A percentile compares a stretch with the other conserved stretches of the same genome.
Evolutionary conservation across 441 rosid genomes (phyloP).

Genomic region (Corymbia citriodora): DNA sequence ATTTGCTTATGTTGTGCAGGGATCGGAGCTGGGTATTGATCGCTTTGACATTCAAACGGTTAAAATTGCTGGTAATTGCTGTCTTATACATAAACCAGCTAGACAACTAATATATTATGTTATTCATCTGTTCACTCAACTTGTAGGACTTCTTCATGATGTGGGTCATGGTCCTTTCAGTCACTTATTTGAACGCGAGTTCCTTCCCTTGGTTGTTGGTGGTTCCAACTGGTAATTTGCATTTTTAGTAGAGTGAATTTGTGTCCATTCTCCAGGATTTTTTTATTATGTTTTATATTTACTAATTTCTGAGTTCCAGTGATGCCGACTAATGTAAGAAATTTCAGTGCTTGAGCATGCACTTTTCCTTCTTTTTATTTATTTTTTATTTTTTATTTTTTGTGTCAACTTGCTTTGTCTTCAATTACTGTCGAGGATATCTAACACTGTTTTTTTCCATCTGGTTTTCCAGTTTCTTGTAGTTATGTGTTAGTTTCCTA

Average conservation of each 20-base stretch:
- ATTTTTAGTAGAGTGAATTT: not conserved
- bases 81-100: not conserved
- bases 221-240: conserved; percentile 39
- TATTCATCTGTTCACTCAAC: not conserved
- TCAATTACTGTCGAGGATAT: not conserved
- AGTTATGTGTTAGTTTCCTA: not conserved
- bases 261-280: not conserved
- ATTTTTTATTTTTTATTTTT: no score
- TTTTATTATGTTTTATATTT: not conserved
- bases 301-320: not conserved
- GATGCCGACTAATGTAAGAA: not conserved
- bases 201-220: conserved; percentile 40
- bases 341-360: not conserved
- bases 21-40: conserved; percentile 47
- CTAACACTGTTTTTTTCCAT: not conserved
- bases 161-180: conserved; percentile 86
- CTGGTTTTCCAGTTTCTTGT: not conserved
- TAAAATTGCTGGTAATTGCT: conserved; percentile 59
- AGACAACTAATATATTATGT: not conserved
- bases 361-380: not conserved
- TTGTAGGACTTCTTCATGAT: conserved; percentile 71
- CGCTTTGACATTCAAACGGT: conserved; percentile 41
- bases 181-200: conserved; percentile 58
- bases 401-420: not conserved
- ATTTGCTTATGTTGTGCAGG: conserved; percentile 27